These are phyloP conservation scores for Coelastrella sp. DNA, from an alignment of 139 green algal genomes.

Conservation along the genomic window DNA sequence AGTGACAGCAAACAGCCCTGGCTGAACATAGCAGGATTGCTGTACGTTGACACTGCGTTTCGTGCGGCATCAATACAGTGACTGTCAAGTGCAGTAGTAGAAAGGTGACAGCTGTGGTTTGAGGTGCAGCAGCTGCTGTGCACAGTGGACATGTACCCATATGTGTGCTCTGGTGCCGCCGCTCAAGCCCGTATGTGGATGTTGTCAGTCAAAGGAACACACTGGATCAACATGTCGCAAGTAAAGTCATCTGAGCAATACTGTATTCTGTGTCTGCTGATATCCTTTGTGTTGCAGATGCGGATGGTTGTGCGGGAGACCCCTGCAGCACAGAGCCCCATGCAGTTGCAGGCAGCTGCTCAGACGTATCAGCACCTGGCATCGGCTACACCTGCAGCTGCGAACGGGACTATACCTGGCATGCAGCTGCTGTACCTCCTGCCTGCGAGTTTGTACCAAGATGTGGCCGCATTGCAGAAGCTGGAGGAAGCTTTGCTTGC, in stretches of 20 bases:
- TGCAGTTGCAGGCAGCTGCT: background rate
- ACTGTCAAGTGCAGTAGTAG: no score
- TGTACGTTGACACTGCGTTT: no score
- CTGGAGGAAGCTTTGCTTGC: background rate
- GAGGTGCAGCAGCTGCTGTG: no score
- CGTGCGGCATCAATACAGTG: no score
- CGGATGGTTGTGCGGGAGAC: background rate
- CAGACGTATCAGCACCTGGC: slow-evolving; percentile 5
- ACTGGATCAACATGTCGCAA: background rate
- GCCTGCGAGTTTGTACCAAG: background rate
- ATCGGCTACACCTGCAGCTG: slow-evolving; percentile 6
- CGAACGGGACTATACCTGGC: background rate
- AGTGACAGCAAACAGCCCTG: background rate
- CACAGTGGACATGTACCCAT: no score
- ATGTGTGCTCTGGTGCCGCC: no score
- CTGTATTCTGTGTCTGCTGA: background rate
- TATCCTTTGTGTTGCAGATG: background rate
- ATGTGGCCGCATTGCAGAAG: background rate
- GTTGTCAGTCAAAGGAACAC: no score
- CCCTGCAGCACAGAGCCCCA: background rate
- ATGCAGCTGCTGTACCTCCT: background rate
- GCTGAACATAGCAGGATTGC: no score
- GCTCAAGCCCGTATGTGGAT: no score
- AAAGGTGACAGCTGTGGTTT: no score
- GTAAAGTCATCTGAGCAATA: background rate